These are phyloP conservation scores for Termitomyces sp. DNA, from an alignment of 768 basidiomycete species.

Conservation along the genomic window DNA sequence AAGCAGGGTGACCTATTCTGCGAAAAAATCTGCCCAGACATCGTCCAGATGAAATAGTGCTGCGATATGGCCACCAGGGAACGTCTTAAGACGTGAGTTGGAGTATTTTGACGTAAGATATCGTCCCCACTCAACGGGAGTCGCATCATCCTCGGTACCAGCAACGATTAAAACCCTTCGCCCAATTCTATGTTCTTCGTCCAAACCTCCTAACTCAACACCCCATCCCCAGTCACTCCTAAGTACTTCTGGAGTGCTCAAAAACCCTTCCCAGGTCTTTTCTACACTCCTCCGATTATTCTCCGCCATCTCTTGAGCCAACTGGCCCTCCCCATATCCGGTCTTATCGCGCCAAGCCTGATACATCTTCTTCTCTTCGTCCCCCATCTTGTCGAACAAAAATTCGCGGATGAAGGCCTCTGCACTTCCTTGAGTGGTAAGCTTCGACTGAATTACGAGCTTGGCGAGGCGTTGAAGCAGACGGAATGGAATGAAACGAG, in stretches of 20 bases:
- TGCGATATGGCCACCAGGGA: constrained; percentile 40
- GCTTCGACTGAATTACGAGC: constrained; percentile 23
- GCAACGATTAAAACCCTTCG: constrained; percentile 36
- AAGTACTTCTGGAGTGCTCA: constrained; percentile 27
- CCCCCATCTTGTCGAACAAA: constrained; percentile 30
- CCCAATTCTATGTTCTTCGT: constrained; percentile 36
- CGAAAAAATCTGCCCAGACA: constrained; percentile 30
- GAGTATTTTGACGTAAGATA: constrained; percentile 37
- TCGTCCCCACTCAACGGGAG: constrained; percentile 28
- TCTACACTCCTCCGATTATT: constrained; percentile 36
- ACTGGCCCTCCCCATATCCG: constrained; percentile 36
- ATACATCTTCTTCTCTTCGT: constrained; percentile 32
- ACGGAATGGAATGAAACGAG: constrained; percentile 31
- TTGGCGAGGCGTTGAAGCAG: constrained; percentile 23
- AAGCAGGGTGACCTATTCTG: not conserved
- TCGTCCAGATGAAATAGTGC: constrained; percentile 32
- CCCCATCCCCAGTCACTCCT: constrained; percentile 41
- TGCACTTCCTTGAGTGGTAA: constrained; percentile 32
- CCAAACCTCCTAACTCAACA: constrained; percentile 32
- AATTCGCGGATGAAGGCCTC: constrained; percentile 31
- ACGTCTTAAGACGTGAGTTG: constrained; percentile 31
- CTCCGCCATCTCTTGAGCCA: constrained; percentile 31
- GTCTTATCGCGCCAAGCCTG: constrained; percentile 33
- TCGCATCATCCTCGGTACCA: constrained; percentile 29
- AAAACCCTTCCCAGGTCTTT: constrained; percentile 43